Percentiles rank a stretch among this genome's conserved stretches.
Evolutionary conservation across 768 basidiomycete species (phyloP).

Genomic region (Dictyophora rubrovolvata): DNA sequence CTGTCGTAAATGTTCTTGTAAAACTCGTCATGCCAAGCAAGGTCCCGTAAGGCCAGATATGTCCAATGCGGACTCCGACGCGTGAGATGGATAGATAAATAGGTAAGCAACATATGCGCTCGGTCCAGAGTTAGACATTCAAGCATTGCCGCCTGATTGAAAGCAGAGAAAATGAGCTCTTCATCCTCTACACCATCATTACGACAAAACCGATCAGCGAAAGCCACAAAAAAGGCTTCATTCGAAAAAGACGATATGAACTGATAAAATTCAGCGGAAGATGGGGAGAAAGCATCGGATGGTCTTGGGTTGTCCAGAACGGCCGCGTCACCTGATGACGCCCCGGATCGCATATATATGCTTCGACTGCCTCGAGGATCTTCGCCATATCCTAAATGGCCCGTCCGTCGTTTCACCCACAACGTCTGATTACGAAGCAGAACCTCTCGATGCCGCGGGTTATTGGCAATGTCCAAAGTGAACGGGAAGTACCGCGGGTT

Average conservation of each 20-base stretch:
- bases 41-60: constrained; percentile 59
- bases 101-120: constrained; percentile 62
- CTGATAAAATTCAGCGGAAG: constrained; percentile 65
- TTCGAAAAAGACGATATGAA: constrained; percentile 86
- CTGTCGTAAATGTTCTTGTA: constrained; percentile 67
- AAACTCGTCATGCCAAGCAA: constrained; percentile 67
- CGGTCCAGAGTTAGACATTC: constrained; percentile 93
- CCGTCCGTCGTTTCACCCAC: constrained; percentile 85
- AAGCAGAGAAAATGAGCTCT: constrained; percentile 47
- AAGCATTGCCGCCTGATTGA: constrained; percentile 65
- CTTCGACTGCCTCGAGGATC: constrained; percentile 91
- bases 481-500: constrained; percentile 96
- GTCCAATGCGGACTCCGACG: constrained; percentile 50
- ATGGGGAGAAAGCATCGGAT: constrained; percentile 54
- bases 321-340: constrained; percentile 74
- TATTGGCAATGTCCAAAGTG: constrained; percentile 64
- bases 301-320: constrained; percentile 77
- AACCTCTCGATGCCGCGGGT: constrained; percentile 54
- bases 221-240: constrained; percentile 66
- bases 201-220: constrained; percentile 69
- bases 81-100: constrained; percentile 61
- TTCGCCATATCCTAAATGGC: constrained; percentile 86
- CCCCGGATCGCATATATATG: constrained; percentile 80
- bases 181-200: constrained; percentile 49
- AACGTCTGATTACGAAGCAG: constrained; percentile 74